These are phyloP conservation scores for Colletotrichum sp. DNA, from an alignment of 2,329 filamentous ascomycete genomes.

Conservation along the genomic window DNA sequence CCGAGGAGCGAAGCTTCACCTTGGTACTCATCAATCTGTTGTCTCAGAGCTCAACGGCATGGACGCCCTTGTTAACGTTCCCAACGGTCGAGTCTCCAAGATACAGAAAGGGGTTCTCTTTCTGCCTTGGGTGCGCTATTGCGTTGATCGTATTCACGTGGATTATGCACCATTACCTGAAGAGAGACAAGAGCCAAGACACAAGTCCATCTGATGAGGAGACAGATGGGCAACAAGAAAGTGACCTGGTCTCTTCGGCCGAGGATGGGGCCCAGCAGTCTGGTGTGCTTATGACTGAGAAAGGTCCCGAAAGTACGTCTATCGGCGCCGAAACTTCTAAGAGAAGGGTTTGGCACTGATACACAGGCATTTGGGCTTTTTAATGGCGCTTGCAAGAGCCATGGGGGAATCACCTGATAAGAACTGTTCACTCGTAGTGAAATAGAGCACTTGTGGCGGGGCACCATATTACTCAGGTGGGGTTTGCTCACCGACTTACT, in stretches of 20 bases:
- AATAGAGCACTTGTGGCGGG: not conserved
- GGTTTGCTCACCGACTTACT: not conserved
- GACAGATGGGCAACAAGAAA: not conserved
- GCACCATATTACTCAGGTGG: not conserved
- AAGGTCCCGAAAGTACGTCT: not conserved
- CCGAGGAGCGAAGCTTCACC: slow-evolving; percentile 6
- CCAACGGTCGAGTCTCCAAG: slow-evolving; percentile 45
- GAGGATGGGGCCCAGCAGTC: not conserved
- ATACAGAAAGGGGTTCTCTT: slow-evolving; percentile 50
- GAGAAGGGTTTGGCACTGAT: not conserved
- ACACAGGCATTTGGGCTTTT: not conserved
- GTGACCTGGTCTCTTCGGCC: not conserved
- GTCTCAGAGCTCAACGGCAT: slow-evolving; percentile 58
- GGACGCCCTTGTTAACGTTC: slow-evolving; percentile 58
- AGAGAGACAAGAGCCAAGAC: not conserved
- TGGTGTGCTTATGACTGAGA: not conserved
- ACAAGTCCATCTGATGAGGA: not conserved
- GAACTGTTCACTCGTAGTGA: not conserved
- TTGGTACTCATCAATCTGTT: slow-evolving; percentile 32
- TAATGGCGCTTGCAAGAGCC: not conserved
- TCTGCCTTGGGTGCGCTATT: slow-evolving; percentile 7
- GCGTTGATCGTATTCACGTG: slow-evolving; percentile 1
- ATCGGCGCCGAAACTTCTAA: not conserved
- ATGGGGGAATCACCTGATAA: not conserved
- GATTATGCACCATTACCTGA: slow-evolving; percentile 9